Percentiles rank a stretch among this genome's conserved stretches.
phyloP scores from a whole-genome alignment of 2,329 filamentous ascomycete species.

The Claviceps quebecensis region DNA sequence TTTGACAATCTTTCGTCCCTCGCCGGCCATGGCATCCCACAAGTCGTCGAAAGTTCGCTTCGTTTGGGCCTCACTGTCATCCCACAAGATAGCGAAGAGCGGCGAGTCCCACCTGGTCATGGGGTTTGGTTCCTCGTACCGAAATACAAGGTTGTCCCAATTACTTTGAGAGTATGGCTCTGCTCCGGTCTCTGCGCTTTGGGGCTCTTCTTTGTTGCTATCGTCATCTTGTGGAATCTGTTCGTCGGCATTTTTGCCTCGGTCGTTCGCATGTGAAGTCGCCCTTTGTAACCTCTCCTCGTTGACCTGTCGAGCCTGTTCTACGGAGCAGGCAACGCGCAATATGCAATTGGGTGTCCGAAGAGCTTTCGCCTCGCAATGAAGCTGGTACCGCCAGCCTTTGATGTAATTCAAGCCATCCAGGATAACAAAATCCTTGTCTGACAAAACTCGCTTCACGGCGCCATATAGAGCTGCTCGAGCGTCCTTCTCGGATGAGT shows the following conservation, averaged over 20 bases:
- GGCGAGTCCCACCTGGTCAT: slow-evolving; percentile 79
- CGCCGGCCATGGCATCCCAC: slow-evolving; percentile 61
- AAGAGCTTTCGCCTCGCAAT: slow-evolving; percentile 71
- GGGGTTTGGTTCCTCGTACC: slow-evolving; percentile 75
- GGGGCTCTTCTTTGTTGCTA: background rate
- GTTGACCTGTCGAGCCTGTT: slow-evolving; percentile 45
- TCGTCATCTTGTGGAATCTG: background rate
- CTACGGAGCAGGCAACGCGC: slow-evolving; percentile 43
- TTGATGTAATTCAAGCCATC: slow-evolving; percentile 83
- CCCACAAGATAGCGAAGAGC: slow-evolving; percentile 64
- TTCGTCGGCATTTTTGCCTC: slow-evolving; percentile 4
- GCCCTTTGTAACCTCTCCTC: slow-evolving; percentile 33
- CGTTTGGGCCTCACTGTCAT: slow-evolving; percentile 52
- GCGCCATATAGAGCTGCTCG: slow-evolving; percentile 63
- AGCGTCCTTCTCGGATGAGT: slow-evolving; percentile 67
- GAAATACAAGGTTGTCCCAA: slow-evolving; percentile 67
- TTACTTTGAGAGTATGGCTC: slow-evolving; percentile 41
- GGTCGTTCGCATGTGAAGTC: background rate
- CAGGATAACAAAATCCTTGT: slow-evolving; percentile 63
- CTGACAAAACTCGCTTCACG: slow-evolving; percentile 60
- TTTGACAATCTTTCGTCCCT: slow-evolving; percentile 46
- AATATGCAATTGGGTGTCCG: slow-evolving; percentile 64
- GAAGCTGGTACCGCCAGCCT: slow-evolving; percentile 75
- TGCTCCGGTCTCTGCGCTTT: background rate
- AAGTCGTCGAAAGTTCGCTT: slow-evolving; percentile 46